Percentiles rank a stretch among this genome's conserved stretches.
phyloP scores from a whole-genome alignment of 805 yeast genomes.

The Lipomyces orientalis region DNA sequence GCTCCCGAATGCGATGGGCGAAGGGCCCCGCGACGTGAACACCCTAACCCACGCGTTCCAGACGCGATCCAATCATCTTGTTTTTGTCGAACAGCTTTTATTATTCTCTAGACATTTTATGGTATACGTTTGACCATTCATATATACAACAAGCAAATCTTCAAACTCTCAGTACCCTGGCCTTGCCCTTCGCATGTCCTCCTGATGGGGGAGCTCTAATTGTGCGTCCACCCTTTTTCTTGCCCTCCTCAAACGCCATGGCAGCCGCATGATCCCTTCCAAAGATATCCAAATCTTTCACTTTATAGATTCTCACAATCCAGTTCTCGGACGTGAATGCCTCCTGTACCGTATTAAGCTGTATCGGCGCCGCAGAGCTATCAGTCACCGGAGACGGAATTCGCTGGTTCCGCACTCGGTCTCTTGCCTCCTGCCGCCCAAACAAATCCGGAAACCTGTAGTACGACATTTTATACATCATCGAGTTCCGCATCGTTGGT shows the following conservation, averaged over 20 bases:
- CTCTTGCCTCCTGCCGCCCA: conserved; percentile 66
- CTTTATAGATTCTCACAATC: conserved; percentile 92
- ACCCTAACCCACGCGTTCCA: background rate
- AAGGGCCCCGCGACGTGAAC: background rate
- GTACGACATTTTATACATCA: conserved; percentile 94
- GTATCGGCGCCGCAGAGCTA: conserved; percentile 49
- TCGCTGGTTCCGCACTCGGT: conserved; percentile 86
- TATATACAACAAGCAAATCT: background rate
- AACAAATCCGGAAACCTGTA: conserved; percentile 80
- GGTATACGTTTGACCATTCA: background rate
- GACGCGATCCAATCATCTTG: background rate
- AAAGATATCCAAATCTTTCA: conserved; percentile 82
- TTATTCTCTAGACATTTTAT: background rate
- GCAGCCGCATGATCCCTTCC: conserved; percentile 65
- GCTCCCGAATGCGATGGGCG: background rate
- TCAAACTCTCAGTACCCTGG: conserved; percentile 30
- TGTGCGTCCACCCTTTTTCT: conserved; percentile 13
- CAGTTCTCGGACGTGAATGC: conserved; percentile 95
- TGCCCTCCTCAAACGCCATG: conserved; percentile 34
- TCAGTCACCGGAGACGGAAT: conserved; percentile 52
- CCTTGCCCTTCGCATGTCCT: conserved; percentile 19
- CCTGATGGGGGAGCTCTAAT: conserved; percentile 16
- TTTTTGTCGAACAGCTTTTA: background rate
- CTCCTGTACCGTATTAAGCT: conserved; percentile 83
- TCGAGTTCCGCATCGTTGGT: conserved; percentile 81